Conservation (phyloP, 176 grass and related monocot species). For the Bromus sterilis region DNA sequence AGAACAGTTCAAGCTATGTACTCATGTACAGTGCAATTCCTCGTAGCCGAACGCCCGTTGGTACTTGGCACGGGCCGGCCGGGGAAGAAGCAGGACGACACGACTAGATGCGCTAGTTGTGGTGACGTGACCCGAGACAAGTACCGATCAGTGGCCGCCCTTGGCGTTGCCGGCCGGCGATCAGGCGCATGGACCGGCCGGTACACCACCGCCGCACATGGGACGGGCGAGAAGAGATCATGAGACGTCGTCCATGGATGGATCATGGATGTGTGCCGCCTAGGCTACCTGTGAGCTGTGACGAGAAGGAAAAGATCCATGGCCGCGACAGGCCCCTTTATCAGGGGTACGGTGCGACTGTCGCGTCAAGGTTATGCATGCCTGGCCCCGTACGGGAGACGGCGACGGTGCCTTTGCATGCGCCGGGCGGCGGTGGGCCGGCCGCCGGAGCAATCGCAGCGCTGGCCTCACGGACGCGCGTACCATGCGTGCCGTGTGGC, state of each 20-base stretch:
- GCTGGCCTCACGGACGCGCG: constrained; percentile 23
- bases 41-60: not conserved
- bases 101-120: not conserved
- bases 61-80: not conserved
- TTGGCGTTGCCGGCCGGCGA: not conserved
- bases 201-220: not conserved
- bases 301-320: not conserved
- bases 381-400: not conserved
- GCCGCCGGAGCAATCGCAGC: not conserved
- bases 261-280: not conserved
- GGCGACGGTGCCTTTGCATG: not conserved
- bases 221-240: constrained; percentile 3
- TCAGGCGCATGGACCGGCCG: not conserved
- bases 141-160: constrained; percentile 7
- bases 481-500: constrained; percentile 32
- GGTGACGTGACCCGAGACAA: constrained; percentile 7
- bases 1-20: not conserved
- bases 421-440: constrained; percentile 9
- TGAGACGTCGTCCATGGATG: constrained; percentile 1
- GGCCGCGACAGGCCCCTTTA: not conserved
- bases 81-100: not conserved
- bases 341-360: constrained; percentile 27
- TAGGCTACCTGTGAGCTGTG: not conserved
- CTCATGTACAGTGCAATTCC: not conserved
- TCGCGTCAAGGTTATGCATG: constrained; percentile 16